Evolutionary conservation across 495 filamentous ascomycete genomes (phyloP).

Genomic region (Glarea lozoyensis): DNA sequence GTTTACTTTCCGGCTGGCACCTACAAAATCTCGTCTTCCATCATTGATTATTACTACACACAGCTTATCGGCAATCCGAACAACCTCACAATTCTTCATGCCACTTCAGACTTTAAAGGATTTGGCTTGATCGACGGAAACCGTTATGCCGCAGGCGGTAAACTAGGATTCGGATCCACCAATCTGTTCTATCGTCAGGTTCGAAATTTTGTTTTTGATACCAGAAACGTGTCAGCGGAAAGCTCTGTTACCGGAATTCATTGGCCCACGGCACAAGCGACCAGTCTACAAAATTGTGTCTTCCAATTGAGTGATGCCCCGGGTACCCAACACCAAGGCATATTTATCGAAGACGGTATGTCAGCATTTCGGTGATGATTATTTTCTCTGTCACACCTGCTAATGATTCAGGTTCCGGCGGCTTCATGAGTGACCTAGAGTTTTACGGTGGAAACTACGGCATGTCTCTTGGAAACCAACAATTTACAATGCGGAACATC

Average conservation of each 20-base stretch:
- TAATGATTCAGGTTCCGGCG: slow-evolving; percentile 47
- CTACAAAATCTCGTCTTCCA: slow-evolving; percentile 48
- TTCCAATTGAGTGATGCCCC: slow-evolving; percentile 58
- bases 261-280: slow-evolving; percentile 74
- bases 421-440: slow-evolving; percentile 53
- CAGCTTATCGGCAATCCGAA: slow-evolving; percentile 36
- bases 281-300: slow-evolving; percentile 69
- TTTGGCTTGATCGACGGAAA: slow-evolving; percentile 77
- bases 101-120: slow-evolving; percentile 58
- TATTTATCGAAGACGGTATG: slow-evolving; percentile 66
- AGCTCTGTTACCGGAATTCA: slow-evolving; percentile 45
- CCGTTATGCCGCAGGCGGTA: slow-evolving; percentile 45
- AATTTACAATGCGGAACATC: slow-evolving; percentile 41
- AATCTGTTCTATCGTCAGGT: slow-evolving; percentile 78
- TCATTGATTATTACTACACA: slow-evolving; percentile 59
- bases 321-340: slow-evolving; percentile 50
- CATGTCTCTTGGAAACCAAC: slow-evolving; percentile 61
- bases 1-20: slow-evolving; percentile 54
- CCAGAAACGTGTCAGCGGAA: slow-evolving; percentile 44
- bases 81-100: slow-evolving; percentile 69
- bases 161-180: slow-evolving; percentile 44
- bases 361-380: not conserved
- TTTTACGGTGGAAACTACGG: slow-evolving; percentile 66
- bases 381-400: not conserved
- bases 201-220: slow-evolving; percentile 69